Conservation (phyloP, 305 asterid genomes). For the Fraxinus platypoda region DNA sequence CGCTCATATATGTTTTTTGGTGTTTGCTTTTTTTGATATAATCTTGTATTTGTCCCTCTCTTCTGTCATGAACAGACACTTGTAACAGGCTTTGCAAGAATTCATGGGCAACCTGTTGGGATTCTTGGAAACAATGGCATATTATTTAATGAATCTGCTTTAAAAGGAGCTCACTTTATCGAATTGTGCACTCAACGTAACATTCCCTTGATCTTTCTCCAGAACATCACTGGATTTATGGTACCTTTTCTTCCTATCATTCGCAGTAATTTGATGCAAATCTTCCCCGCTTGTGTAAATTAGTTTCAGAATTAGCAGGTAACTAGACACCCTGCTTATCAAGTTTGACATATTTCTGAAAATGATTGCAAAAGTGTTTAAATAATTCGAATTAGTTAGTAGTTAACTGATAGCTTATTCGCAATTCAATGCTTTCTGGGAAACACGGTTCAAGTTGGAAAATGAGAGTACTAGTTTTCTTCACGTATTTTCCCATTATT, state of each 20-base stretch:
- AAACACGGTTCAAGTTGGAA: neutral
- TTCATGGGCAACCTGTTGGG: constrained; percentile 86
- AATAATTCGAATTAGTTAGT: neutral
- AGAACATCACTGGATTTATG: constrained; percentile 91
- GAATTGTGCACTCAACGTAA: constrained; percentile 86
- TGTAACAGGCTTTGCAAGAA: constrained; percentile 88
- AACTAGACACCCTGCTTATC: neutral
- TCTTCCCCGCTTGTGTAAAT: neutral
- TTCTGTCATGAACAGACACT: constrained; percentile 59
- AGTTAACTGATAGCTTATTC: neutral
- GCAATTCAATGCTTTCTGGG: constrained; percentile 1
- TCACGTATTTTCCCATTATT: neutral
- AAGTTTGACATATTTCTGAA: constrained; percentile 1
- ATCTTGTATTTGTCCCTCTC: constrained; percentile 9
- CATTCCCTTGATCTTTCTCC: constrained; percentile 89
- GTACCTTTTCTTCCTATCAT: constrained; percentile 32
- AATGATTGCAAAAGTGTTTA: neutral
- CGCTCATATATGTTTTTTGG: neutral
- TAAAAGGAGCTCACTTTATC: constrained; percentile 92
- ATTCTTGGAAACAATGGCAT: constrained; percentile 89
- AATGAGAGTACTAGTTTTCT: neutral
- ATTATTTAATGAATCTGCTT: constrained; percentile 86
- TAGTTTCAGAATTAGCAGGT: constrained; percentile 14
- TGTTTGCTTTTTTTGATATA: constrained; percentile 7
- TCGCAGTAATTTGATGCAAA: neutral